Base-by-base conservation (phyloP, 768 basidiomycete species). In the Lentinula sp. region DNA sequence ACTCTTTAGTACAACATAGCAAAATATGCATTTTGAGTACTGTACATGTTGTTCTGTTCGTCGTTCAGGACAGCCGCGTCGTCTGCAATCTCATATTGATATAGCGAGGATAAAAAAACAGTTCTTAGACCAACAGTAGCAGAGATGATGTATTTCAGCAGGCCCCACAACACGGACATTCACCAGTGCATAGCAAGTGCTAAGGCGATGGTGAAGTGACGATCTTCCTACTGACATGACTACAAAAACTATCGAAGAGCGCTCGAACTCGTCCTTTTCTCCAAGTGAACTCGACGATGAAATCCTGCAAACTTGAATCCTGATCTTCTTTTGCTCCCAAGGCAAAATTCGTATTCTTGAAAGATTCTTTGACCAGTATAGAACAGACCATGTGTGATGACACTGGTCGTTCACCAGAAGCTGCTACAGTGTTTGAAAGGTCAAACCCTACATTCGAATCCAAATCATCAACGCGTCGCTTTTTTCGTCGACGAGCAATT, bases 231-330 rank as follows among this genome's bases (percentile, higher is more conserved):
- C 76, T 78, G 23, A 90, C 72, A 76, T 91, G 89, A 62, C 82
- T 82, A 20, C 77, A 78, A 63, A 93, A 87, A 43, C 86, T 83
- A 66, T 90, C 88, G 50, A 88, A 87, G 56, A 88, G 51, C 0
- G 63, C 64, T 46, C 86, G 68, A 33, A 91, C 84, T 32, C 61
- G 68, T 0, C 91, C 91, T 54, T 74, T 74, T 20, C 85, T 67
- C 91, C 91, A 92, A 37, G 81, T 77, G 62, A 83, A 84, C 57
- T 80, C 75, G 46, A 88, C 49, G 8, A 55, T 2, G 32, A 58
- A 36, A 20, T 56, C 23, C 23, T 36, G 39, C 20, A 16, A n/a
- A 23, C 9, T 48, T 23, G 46, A 9, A 7, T 20, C 23, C 12
- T 8, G 18, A 18, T 48, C 33, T 39, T 54, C 12, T 6, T 45